These are phyloP conservation scores for Apiospora saccharicola DNA, from an alignment of 2,329 filamentous ascomycete species.

Conservation along the genomic window DNA sequence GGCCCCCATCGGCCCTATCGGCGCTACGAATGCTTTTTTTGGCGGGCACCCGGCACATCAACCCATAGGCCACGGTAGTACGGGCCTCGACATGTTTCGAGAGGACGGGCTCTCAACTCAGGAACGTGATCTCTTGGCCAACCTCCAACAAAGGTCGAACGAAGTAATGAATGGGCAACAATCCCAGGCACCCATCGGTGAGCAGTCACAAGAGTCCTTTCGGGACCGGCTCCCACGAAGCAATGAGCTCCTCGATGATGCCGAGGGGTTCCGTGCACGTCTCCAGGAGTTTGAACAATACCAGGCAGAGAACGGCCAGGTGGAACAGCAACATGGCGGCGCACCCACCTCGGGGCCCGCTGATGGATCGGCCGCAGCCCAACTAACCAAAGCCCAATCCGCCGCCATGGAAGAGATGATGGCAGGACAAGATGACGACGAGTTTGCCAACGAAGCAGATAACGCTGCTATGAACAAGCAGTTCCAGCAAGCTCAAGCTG, in stretches of 20 bases:
- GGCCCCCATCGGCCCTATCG: slow-evolving; percentile 63
- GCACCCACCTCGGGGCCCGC: slow-evolving; percentile 30
- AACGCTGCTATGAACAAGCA: slow-evolving; percentile 56
- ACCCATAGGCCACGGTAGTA: slow-evolving; percentile 49
- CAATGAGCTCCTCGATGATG: slow-evolving; percentile 60
- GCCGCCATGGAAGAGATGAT: slow-evolving; percentile 28
- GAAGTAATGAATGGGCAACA: slow-evolving; percentile 42
- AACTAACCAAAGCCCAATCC: slow-evolving; percentile 19
- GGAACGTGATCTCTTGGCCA: slow-evolving; percentile 62
- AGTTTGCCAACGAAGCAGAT: slow-evolving; percentile 34
- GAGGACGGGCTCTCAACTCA: slow-evolving; percentile 73
- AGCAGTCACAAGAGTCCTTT: slow-evolving; percentile 46
- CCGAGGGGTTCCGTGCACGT: slow-evolving; percentile 71
- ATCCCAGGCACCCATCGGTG: slow-evolving; percentile 49
- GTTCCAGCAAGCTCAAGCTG: slow-evolving; percentile 65
- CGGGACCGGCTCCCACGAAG: slow-evolving; percentile 58
- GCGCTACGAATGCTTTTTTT: slow-evolving; percentile 73
- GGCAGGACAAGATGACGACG: slow-evolving; percentile 28
- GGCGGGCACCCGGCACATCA: slow-evolving; percentile 61
- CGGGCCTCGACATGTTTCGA: slow-evolving; percentile 61
- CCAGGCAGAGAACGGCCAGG: slow-evolving; percentile 73
- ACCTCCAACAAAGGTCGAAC: slow-evolving; percentile 44
- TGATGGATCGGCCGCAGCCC: slow-evolving; percentile 26
- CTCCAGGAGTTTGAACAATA: slow-evolving; percentile 85
- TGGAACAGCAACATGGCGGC: slow-evolving; percentile 36